phyloP scores from a whole-genome alignment of 139 green algal genomes.

The Nannochloris sp. region DNA sequence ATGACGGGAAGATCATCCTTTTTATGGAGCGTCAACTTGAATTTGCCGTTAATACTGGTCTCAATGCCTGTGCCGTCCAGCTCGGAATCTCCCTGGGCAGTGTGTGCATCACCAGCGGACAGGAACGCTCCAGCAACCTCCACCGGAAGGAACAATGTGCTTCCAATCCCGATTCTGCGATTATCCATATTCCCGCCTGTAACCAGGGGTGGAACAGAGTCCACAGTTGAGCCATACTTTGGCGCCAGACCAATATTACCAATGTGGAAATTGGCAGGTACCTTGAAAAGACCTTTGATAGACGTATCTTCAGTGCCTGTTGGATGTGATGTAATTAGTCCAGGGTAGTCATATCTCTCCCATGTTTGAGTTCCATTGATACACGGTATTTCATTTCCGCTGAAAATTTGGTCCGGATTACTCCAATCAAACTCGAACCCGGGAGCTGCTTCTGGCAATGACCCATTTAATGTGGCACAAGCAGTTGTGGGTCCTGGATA shows the following conservation, averaged over 20 bases:
- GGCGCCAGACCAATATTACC: slow-evolving; percentile 53
- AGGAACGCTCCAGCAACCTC: slow-evolving; percentile 47
- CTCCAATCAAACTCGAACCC: slow-evolving; percentile 8
- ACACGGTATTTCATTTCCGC: slow-evolving; percentile 23
- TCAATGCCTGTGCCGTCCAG: slow-evolving; percentile 59
- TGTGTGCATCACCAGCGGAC: slow-evolving; percentile 55
- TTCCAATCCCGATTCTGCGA: slow-evolving; percentile 40
- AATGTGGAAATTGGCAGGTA: slow-evolving; percentile 55
- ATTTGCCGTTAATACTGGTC: slow-evolving; percentile 49
- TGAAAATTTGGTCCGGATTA: slow-evolving; percentile 9
- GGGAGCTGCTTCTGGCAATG: slow-evolving; percentile 9
- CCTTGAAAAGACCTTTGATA: slow-evolving; percentile 50
- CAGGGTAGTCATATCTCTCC: slow-evolving; percentile 42
- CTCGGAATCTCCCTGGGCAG: slow-evolving; percentile 52
- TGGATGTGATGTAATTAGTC: slow-evolving; percentile 45
- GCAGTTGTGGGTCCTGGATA: slow-evolving; percentile 16
- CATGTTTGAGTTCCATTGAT: slow-evolving; percentile 37
- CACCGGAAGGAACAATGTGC: slow-evolving; percentile 56
- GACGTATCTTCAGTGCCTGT: slow-evolving; percentile 49
- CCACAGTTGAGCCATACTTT: slow-evolving; percentile 22
- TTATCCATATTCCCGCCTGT: slow-evolving; percentile 60
- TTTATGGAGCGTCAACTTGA: slow-evolving; percentile 60
- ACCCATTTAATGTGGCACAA: slow-evolving; percentile 15
- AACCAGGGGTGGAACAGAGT: slow-evolving; percentile 35
- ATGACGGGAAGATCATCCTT: slow-evolving; percentile 24